phyloP scores from a whole-genome alignment of 2,329 filamentous ascomycete species.

The Chaetomiaceae sp. region DNA sequence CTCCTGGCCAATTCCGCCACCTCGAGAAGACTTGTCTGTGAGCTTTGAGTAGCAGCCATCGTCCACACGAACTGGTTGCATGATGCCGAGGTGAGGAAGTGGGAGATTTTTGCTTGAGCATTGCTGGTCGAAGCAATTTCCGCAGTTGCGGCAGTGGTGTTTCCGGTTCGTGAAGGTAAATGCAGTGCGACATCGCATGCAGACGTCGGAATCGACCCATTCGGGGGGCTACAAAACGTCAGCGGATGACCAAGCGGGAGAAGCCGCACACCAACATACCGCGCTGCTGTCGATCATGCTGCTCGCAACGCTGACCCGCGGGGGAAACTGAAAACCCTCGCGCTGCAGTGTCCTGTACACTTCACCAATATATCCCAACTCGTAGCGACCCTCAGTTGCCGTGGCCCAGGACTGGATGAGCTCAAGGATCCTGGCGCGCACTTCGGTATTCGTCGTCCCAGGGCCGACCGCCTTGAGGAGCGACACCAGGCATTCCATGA shows the following conservation, averaged over 20 bases:
- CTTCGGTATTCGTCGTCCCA: conserved; percentile 73
- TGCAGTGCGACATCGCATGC: conserved; percentile 91
- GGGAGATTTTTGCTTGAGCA: conserved; percentile 87
- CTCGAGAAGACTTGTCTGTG: conserved; percentile 62
- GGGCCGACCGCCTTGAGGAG: conserved; percentile 74
- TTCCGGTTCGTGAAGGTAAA: conserved; percentile 99
- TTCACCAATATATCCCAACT: conserved; percentile 79
- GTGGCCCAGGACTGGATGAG: conserved; percentile 90
- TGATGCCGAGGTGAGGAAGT: conserved; percentile 85
- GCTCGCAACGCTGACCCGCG: conserved; percentile 78
- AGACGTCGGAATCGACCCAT: conserved; percentile 96
- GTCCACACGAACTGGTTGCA: conserved; percentile 86
- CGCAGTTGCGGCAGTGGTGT: conserved; percentile 96
- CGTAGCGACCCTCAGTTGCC: conserved; percentile 77
- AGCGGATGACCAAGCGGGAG: neutral
- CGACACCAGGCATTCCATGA: conserved; percentile 94
- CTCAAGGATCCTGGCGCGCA: conserved; percentile 85
- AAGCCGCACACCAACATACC: conserved; percentile 53
- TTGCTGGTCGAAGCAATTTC: conserved; percentile 92
- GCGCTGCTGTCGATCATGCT: conserved; percentile 98
- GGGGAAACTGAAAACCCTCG: conserved; percentile 86
- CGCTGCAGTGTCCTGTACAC: conserved; percentile 76
- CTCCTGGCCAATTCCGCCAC: conserved; percentile 29
- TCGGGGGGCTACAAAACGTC: conserved; percentile 68
- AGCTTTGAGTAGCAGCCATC: conserved; percentile 92